phyloP scores from a whole-genome alignment of 2,329 filamentous ascomycete genomes.

The Penicillium sp. region DNA sequence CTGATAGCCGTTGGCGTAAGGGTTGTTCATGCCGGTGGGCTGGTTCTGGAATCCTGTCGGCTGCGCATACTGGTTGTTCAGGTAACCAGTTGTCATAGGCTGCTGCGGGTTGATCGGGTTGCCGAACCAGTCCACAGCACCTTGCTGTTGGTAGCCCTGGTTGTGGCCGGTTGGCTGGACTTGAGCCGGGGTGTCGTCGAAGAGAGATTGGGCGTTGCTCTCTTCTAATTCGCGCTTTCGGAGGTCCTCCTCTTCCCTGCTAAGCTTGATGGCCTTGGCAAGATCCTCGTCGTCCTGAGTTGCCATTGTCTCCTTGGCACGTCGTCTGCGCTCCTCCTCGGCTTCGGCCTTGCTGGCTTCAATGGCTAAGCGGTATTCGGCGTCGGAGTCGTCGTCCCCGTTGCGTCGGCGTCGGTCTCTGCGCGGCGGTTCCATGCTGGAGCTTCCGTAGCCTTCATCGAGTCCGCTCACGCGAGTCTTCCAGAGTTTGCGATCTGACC shows the following conservation, averaged over 20 bases:
- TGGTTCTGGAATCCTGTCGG: constrained; percentile 67
- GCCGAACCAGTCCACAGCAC: constrained; percentile 93
- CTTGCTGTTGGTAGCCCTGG: constrained; percentile 96
- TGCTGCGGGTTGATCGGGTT: constrained; percentile 83
- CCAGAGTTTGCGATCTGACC: constrained; percentile 89
- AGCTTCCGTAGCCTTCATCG: constrained; percentile 64
- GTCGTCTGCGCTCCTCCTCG: constrained; percentile 80
- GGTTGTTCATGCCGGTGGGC: constrained; percentile 65
- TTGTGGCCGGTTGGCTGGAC: constrained; percentile 86
- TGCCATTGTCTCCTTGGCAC: constrained; percentile 51
- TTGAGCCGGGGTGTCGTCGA: constrained; percentile 73
- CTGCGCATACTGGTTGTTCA: constrained; percentile 70
- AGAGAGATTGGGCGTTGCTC: constrained; percentile 79
- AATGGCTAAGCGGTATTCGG: constrained; percentile 84
- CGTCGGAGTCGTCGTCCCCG: constrained; percentile 72
- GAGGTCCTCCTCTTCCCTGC: constrained; percentile 84
- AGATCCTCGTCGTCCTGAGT: constrained; percentile 86
- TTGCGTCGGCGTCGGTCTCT: constrained; percentile 49
- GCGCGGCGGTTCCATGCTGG: constrained; percentile 42
- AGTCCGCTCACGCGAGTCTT: constrained; percentile 93
- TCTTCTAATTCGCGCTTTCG: constrained; percentile 83
- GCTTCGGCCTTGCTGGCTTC: constrained; percentile 95
- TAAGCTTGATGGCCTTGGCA: constrained; percentile 90
- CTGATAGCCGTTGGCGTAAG: constrained; percentile 66
- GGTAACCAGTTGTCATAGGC: constrained; percentile 64